Percentiles rank a stretch among this genome's conserved stretches.
phyloP scores from a whole-genome alignment of 192 early-diverging fungal species.

The Coemansia sp. region DNA sequence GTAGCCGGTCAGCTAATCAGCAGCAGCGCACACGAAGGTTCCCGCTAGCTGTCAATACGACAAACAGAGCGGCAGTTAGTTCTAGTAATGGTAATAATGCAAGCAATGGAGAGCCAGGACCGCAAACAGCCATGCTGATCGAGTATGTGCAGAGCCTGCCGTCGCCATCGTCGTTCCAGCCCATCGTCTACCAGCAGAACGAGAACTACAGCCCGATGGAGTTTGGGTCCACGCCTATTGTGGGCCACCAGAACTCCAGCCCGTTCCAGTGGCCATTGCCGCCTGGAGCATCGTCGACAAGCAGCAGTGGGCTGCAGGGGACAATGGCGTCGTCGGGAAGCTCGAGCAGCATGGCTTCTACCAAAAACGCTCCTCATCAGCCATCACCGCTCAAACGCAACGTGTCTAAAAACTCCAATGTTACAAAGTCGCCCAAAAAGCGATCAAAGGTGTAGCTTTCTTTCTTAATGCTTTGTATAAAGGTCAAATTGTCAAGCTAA shows the following conservation, averaged over 20 bases:
- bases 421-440: conserved; percentile 14
- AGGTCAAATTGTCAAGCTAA: too few relatives aligned
- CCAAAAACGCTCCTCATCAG: conserved; percentile 33
- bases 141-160: conserved; percentile 66
- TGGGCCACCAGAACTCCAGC: conserved; percentile 55
- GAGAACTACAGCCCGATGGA: conserved; percentile 76
- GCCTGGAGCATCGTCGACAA: background rate
- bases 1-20: background rate
- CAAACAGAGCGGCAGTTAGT: conserved; percentile 21
- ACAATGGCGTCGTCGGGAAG: too few relatives aligned
- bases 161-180: conserved; percentile 73
- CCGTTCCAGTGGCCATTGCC: conserved; percentile 73
- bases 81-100: background rate
- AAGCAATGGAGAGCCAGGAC: conserved; percentile 56
- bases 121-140: conserved; percentile 64
- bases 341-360: background rate
- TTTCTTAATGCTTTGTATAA: background rate
- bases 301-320: background rate
- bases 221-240: conserved; percentile 70
- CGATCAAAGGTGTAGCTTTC: conserved; percentile 10
- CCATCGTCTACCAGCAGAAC: conserved; percentile 68
- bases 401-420: conserved; percentile 14
- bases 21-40: conserved; percentile 32
- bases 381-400: conserved; percentile 51
- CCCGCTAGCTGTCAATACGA: conserved; percentile 47